Conservation (phyloP, 768 basidiomycete genomes). For the Phanerochaete carnosa region DNA sequence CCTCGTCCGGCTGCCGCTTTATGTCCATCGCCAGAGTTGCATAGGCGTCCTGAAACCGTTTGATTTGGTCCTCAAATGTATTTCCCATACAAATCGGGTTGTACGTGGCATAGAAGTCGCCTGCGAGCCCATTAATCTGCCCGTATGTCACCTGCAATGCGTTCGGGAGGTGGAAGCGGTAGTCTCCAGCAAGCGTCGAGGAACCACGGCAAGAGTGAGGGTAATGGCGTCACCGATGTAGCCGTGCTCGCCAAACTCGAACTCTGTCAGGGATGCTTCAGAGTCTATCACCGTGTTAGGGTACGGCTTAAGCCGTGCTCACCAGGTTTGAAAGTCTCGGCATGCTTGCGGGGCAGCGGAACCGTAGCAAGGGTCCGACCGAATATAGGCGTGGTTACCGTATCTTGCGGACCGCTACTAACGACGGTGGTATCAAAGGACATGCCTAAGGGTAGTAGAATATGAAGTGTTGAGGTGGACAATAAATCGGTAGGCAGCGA, state of each 20-base stretch:
- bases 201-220: constrained; percentile 8
- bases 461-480: too few relatives aligned
- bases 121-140: constrained; percentile 18
- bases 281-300: too few relatives aligned
- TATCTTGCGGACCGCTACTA: too few relatives aligned
- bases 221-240: constrained; percentile 16
- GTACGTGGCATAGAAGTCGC: constrained; percentile 17
- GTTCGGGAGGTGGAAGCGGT: constrained; percentile 10
- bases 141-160: constrained; percentile 16
- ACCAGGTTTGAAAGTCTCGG: too few relatives aligned
- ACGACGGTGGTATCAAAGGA: too few relatives aligned
- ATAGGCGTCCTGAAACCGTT: constrained; percentile 13
- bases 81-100: constrained; percentile 15
- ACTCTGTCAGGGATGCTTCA: too few relatives aligned
- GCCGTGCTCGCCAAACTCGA: constrained; percentile 13
- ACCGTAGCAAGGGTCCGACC: too few relatives aligned
- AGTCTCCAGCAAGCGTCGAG: constrained; percentile 7
- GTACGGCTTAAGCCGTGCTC: too few relatives aligned
- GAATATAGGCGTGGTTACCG: too few relatives aligned
- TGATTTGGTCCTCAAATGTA: neutral
- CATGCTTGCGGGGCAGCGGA: too few relatives aligned
- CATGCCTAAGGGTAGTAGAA: too few relatives aligned
- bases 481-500: too few relatives aligned
- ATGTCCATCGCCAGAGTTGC: constrained; percentile 9
- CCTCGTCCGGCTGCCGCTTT: constrained; percentile 12